Conservation (phyloP, 2,329 filamentous ascomycete genomes). For the Torrubiella hemipterigena region DNA sequence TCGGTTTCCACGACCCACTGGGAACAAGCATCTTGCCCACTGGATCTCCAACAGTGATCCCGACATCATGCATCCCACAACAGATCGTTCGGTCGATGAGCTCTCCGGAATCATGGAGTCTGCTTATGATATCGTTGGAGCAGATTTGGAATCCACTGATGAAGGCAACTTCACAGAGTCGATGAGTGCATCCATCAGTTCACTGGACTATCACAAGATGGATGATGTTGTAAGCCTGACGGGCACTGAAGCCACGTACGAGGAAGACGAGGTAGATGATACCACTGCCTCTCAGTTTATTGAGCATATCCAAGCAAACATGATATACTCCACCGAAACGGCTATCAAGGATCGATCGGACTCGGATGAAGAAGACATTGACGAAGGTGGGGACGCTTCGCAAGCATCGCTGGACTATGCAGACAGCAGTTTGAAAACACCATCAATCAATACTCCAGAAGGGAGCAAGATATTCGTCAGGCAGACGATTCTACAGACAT, state of each 20-base stretch:
- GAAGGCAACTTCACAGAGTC: conserved; percentile 35
- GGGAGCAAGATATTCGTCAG: no score
- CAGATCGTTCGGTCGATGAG: conserved; percentile 28
- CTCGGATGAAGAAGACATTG: conserved; percentile 5
- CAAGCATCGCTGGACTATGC: conserved; percentile 34
- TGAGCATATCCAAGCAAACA: conserved; percentile 4
- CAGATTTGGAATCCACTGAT: conserved; percentile 40
- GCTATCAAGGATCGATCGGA: conserved; percentile 1
- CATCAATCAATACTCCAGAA: no score
- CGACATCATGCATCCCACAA: conserved; percentile 39
- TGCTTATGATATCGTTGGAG: conserved; percentile 43
- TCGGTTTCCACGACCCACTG: conserved; percentile 44
- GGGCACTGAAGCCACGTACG: conserved; percentile 34
- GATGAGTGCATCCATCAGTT: conserved; percentile 35
- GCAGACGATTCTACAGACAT: background rate
- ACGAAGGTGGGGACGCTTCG: conserved; percentile 14
- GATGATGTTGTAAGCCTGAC: conserved; percentile 41
- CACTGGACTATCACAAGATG: conserved; percentile 33
- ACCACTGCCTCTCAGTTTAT: conserved; percentile 16
- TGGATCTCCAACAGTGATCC: conserved; percentile 47
- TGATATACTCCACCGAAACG: background rate
- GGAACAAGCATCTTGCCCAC: conserved; percentile 42
- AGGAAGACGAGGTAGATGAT: conserved; percentile 26
- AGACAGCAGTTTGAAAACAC: conserved; percentile 32
- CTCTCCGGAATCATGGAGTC: conserved; percentile 42